These are phyloP conservation scores for Tephrocybe sp. DNA, from an alignment of 768 basidiomycete species.

Conservation along the genomic window DNA sequence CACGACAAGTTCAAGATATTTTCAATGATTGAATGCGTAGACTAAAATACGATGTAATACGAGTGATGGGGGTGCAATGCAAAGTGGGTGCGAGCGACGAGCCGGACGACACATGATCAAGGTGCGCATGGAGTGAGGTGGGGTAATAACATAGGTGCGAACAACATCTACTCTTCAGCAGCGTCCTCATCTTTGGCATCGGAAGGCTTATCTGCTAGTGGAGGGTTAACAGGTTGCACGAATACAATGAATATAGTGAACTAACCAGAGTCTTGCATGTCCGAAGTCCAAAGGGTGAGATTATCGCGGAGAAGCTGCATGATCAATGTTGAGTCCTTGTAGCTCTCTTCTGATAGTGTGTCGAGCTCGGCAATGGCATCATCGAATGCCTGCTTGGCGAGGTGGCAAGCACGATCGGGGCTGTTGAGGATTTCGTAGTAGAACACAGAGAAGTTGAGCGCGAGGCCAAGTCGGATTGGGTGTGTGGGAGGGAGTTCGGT, in stretches of 20 bases:
- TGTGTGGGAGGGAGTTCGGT: conserved; percentile 95
- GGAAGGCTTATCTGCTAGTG: conserved; percentile 62
- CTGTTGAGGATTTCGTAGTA: conserved; percentile 99
- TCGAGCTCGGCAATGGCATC: conserved; percentile 99
- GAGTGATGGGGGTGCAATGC: conserved; percentile 20
- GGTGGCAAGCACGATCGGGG: conserved; percentile 97
- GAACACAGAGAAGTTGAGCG: conserved; percentile 99
- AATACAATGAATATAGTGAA: conserved; percentile 11
- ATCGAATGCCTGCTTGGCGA: conserved; percentile 98
- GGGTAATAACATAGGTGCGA: conserved; percentile 20
- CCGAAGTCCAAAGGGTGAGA: conserved; percentile 97
- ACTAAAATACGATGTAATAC: conserved; percentile 20
- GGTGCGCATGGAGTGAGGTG: conserved; percentile 15
- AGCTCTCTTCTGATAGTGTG: conserved; percentile 97
- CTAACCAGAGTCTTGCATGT: conserved; percentile 92
- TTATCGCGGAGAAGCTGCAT: conserved; percentile 97
- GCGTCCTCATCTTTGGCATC: conserved; percentile 74
- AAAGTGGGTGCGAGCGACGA: conserved; percentile 11
- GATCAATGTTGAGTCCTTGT: conserved; percentile 98
- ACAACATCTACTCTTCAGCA: conserved; percentile 60
- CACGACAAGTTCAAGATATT: conserved; percentile 2
- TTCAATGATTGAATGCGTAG: conserved; percentile 15
- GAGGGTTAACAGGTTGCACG: background rate
- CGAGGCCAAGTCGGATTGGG: conserved; percentile 97
- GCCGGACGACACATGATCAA: conserved; percentile 18